A percentile compares a stretch with the other conserved stretches of the same genome.
Evolutionary conservation across 345 rosid species (phyloP).

Genomic region (Linum tenue): DNA sequence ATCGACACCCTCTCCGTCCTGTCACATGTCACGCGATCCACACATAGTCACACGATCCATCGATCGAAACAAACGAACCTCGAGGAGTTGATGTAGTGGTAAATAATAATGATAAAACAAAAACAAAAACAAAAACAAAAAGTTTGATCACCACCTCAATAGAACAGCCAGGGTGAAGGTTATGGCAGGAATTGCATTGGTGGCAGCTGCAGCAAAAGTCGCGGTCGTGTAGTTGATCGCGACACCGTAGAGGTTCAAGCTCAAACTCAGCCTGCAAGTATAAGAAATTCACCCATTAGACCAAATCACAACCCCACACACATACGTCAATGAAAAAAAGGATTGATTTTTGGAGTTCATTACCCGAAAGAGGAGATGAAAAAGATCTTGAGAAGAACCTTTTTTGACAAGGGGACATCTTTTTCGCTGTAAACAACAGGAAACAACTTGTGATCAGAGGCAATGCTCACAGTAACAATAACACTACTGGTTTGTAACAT

Average conservation of each 20-base stretch:
- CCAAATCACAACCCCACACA: neutral
- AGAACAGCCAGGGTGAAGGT: constrained; percentile 56
- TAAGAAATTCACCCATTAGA: neutral
- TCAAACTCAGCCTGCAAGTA: constrained; percentile 48
- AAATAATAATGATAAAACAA: too few relatives aligned
- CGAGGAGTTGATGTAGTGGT: too few relatives aligned
- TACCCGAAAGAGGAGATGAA: constrained; percentile 46
- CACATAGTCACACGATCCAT: neutral
- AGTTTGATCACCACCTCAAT: constrained; percentile 34
- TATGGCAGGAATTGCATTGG: constrained; percentile 69
- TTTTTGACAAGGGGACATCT: constrained; percentile 33
- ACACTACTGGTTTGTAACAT: neutral
- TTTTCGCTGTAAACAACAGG: constrained; percentile 28
- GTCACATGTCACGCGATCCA: neutral
- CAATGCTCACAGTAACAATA: too few relatives aligned
- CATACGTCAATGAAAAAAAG: too few relatives aligned
- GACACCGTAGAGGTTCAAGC: constrained; percentile 55
- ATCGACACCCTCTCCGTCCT: constrained; percentile 37
- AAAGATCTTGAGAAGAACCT: constrained; percentile 40
- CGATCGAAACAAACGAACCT: neutral
- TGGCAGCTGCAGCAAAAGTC: constrained; percentile 78
- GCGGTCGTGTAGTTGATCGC: constrained; percentile 70
- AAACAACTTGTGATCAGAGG: neutral
- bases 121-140: neutral
- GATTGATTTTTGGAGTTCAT: neutral